Evolutionary conservation across 116 monocot species (phyloP).

Genomic region (Papilionanthe hybrid): DNA sequence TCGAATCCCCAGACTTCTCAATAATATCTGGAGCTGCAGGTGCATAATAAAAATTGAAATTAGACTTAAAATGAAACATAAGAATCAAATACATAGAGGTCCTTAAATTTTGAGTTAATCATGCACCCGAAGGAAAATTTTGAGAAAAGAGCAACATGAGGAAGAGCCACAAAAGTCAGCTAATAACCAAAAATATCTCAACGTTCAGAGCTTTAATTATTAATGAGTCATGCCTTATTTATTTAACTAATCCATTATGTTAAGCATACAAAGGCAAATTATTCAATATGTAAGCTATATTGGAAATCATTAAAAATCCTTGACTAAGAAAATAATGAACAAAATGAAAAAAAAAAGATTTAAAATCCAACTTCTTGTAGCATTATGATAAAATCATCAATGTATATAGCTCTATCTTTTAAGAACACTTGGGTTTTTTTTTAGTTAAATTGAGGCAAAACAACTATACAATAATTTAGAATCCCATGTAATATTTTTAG

Average conservation of each 20-base stretch:
- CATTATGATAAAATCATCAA: neutral
- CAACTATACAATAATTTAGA: neutral
- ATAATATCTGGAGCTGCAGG: slow-evolving; percentile 59
- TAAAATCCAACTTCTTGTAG: neutral
- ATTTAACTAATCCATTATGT: neutral
- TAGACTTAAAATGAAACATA: neutral
- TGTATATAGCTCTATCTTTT: neutral
- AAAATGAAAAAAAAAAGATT: neutral
- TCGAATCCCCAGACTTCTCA: slow-evolving; percentile 47
- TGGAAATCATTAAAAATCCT: neutral
- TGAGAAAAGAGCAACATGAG: too few relatives aligned
- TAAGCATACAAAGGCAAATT: neutral
- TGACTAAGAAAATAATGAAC: neutral
- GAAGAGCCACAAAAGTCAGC: too few relatives aligned
- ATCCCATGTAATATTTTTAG: too few relatives aligned
- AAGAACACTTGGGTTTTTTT: too few relatives aligned
- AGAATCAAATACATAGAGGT: neutral
- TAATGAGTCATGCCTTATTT: neutral
- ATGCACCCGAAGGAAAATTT: neutral
- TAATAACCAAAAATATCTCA: too few relatives aligned
- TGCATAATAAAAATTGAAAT: slow-evolving; percentile 9
- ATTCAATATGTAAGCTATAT: neutral
- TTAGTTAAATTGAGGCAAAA: neutral
- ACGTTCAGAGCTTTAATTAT: neutral
- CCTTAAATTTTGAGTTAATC: neutral